Base-by-base conservation (phyloP, 371 early-diverging fungal species). In the Syncephalastrum contaminatum region DNA sequence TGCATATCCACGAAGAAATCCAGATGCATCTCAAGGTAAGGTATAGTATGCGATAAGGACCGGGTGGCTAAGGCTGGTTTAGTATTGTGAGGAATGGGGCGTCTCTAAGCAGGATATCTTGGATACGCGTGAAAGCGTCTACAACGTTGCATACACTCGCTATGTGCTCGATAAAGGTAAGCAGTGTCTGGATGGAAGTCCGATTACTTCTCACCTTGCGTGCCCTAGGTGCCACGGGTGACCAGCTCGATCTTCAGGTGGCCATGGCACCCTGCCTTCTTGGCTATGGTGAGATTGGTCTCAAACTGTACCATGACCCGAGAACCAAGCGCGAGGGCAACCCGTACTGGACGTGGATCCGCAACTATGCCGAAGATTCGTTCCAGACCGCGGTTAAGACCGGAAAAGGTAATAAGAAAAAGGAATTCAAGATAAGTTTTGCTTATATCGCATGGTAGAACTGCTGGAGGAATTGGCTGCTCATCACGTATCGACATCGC, bases 251-350 rank as follows among this genome's bases (percentile, higher is more conserved):
- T 53, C 76, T 93, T 43, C 83, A 84, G 20, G 81, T 85, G 16
- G 92, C 92, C 16, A 83, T 93, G 69, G 85, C 86, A 1, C 90
- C 94, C 13, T 93, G 94, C 51, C 62, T 91, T 39, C 56, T 93
- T 25, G 94, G 94, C 15, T 93, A 93, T 60, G 92, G 90, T 45
- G 86, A 87, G 30, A 89, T 92, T 46, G 91, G 90, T 8, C n/a
- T 67, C 4, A 75, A 80, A 14, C 64, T 90, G 18, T 79, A 68
- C 44, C 81, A 81, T 48, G 87, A 88, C 51, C 88, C 87, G 21
- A 66, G 62, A 6, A 88, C 90, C 1, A 83, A 85, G 54, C 67
- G 70, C 60, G 84, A 86, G 49, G 87, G 82, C 8, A 91, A 93
- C 64, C 88, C 86, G 36, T 93, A 90, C 66, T 89, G 89, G 88